Base-by-base conservation (phyloP, 805 yeast genomes). In the Starmerella lactis-condensi region DNA sequence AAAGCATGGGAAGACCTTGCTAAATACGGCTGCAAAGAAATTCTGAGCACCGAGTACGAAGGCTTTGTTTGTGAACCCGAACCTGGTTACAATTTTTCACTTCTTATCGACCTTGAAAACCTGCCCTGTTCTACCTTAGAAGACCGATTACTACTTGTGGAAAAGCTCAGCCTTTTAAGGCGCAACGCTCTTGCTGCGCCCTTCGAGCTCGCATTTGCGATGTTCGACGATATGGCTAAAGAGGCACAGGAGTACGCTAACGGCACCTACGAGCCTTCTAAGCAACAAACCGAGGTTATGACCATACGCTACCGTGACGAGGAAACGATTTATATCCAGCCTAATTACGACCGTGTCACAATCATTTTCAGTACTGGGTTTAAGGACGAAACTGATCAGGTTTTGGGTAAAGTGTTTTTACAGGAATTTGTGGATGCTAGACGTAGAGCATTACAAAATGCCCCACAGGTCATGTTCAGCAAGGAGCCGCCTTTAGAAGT, bases 401-500 rank as follows among this genome's bases (percentile, higher is more conserved):
- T 53, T 10, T 48, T 56, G 22, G 59, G 58, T 23, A 46, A 44
- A 28, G 52, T 52, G 37, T 48, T 48, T 24, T 31, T 57, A 37
- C 57, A 56, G 42, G 94, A 83, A 57, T 83, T 83, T 53, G 93
- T 82, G 27, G 95, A 83, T 53, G 94, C 96, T 8, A 72, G 99
- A 57, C 77, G 77, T 51, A 69, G 94, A 54, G 76, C 92, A 4
- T 85, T 89, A 38, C 98, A 89, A 58, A 83, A 89, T 30, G 95
- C 96, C 2, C 99, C 99, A 12, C 99, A 89, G 61, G 99, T 89
- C 32, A 66, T 89, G 46, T 83, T 76, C 49, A 75, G 92, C 5
- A 67, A 64, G 40, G 94, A 79, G 45, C 79, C 95, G n/a, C 99
- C 99, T 6, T 63, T 81, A 47, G 99, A 89, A 52, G 64, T 77